A percentile compares a stretch with the other conserved stretches of the same genome.
These are phyloP conservation scores for Quillaja saponaria DNA, from an alignment of 306 rosid genomes.

Conservation along the genomic window DNA sequence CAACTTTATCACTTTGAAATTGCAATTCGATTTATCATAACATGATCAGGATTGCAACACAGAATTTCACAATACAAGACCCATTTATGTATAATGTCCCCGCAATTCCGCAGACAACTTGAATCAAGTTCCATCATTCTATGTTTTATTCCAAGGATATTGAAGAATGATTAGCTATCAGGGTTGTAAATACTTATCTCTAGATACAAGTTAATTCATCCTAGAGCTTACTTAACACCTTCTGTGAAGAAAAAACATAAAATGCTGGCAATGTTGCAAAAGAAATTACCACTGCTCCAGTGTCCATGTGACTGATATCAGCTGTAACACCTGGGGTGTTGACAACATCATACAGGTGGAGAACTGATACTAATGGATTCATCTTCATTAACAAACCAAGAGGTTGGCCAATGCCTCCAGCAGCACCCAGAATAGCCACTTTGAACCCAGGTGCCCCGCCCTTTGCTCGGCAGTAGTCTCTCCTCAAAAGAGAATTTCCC, in stretches of 20 bases:
- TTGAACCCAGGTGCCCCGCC: conserved; percentile 91
- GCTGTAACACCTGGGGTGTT: conserved; percentile 96
- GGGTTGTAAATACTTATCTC: background rate
- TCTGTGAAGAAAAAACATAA: conserved; percentile 3
- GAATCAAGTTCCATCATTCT: too few relatives aligned
- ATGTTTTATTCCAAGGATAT: too few relatives aligned
- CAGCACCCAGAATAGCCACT: conserved; percentile 91
- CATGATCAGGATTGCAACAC: conserved; percentile 3
- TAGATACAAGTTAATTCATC: background rate
- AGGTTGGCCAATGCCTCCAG: conserved; percentile 96
- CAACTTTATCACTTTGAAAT: background rate
- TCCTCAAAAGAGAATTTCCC: conserved; percentile 36
- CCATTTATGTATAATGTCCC: background rate
- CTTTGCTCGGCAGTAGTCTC: conserved; percentile 61
- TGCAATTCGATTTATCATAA: background rate
- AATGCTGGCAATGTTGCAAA: conserved; percentile 10
- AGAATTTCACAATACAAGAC: background rate
- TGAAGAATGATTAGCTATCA: too few relatives aligned
- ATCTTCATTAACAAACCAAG: conserved; percentile 90
- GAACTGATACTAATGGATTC: conserved; percentile 85
- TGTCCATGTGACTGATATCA: conserved; percentile 94
- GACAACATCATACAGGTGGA: conserved; percentile 95
- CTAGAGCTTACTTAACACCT: background rate
- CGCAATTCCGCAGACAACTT: too few relatives aligned
- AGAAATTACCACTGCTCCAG: conserved; percentile 86